Conservation (phyloP, 1,139 yeast genomes). For the Candida mesenterica region DNA sequence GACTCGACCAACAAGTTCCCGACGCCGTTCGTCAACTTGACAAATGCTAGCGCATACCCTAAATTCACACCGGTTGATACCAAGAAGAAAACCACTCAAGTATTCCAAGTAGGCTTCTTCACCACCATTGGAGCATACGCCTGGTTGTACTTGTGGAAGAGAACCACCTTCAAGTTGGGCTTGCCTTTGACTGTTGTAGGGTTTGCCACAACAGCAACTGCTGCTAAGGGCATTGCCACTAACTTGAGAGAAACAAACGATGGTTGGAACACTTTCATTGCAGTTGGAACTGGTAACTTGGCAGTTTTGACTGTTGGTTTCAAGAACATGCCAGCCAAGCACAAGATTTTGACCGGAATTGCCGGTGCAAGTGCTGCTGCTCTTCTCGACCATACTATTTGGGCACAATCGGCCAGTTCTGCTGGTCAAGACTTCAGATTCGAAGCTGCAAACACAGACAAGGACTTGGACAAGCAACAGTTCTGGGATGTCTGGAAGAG, state of each 20-base stretch:
- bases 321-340: slow-evolving; percentile 42
- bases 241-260: slow-evolving; percentile 50
- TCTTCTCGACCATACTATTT: slow-evolving; percentile 38
- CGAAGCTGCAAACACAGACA: slow-evolving; percentile 35
- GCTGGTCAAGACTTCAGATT: slow-evolving; percentile 40
- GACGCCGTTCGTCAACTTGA: slow-evolving; percentile 41
- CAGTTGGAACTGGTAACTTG: slow-evolving; percentile 43
- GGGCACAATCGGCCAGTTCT: slow-evolving; percentile 45
- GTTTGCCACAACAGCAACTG: slow-evolving; percentile 45
- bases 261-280: slow-evolving; percentile 51
- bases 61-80: slow-evolving; percentile 47
- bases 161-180: slow-evolving; percentile 45
- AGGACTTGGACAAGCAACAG: slow-evolving; percentile 51
- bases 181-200: slow-evolving; percentile 42
- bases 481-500: slow-evolving; percentile 84
- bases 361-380: slow-evolving; percentile 43
- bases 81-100: slow-evolving; percentile 37
- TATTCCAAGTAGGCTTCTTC: slow-evolving; percentile 43
- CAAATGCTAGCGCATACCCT: slow-evolving; percentile 44
- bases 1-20: slow-evolving; percentile 45
- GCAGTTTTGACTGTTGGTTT: slow-evolving; percentile 42
- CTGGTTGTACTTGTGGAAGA: slow-evolving; percentile 48
- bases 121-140: slow-evolving; percentile 49
- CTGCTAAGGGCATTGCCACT: slow-evolving; percentile 39
- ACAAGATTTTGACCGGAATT: slow-evolving; percentile 42